Conservation (phyloP, 2,329 filamentous ascomycete species). For the Curvularia spicifera region DNA sequence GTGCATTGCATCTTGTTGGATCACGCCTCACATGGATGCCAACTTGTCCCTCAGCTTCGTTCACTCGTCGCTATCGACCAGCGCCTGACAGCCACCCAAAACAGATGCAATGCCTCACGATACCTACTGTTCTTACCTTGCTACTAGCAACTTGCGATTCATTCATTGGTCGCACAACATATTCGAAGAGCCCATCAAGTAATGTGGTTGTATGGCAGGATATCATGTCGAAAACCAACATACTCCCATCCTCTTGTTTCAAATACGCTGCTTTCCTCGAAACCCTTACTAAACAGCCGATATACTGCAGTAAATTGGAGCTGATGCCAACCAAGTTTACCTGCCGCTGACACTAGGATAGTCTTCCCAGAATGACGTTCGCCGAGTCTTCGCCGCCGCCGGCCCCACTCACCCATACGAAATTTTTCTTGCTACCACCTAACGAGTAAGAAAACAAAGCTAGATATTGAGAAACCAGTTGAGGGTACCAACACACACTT, state of each 20-base stretch:
- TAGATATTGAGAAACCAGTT: not conserved
- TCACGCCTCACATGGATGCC: not conserved
- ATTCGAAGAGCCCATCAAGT: not conserved
- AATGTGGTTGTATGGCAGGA: not conserved
- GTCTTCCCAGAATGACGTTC: constrained; percentile 2
- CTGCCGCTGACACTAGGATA: not conserved
- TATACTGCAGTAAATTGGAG: not conserved
- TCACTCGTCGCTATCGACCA: not conserved
- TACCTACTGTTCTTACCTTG: too few relatives aligned
- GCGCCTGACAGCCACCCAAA: not conserved
- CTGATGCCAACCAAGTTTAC: not conserved
- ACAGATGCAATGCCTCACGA: not conserved
- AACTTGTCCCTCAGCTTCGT: not conserved
- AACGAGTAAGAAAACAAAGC: not conserved
- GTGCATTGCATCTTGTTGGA: not conserved
- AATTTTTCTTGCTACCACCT: constrained; percentile 6
- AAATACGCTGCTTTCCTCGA: not conserved
- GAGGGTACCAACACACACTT: too few relatives aligned
- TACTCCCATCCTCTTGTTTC: not conserved
- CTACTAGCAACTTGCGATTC: too few relatives aligned
- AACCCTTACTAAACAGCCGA: not conserved
- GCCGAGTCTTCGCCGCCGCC: constrained; percentile 10
- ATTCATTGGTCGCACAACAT: not conserved
- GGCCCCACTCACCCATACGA: constrained; percentile 12
- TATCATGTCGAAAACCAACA: not conserved